phyloP scores from a whole-genome alignment of 176 grass and related monocot genomes.

The Ensete ventricosum region DNA sequence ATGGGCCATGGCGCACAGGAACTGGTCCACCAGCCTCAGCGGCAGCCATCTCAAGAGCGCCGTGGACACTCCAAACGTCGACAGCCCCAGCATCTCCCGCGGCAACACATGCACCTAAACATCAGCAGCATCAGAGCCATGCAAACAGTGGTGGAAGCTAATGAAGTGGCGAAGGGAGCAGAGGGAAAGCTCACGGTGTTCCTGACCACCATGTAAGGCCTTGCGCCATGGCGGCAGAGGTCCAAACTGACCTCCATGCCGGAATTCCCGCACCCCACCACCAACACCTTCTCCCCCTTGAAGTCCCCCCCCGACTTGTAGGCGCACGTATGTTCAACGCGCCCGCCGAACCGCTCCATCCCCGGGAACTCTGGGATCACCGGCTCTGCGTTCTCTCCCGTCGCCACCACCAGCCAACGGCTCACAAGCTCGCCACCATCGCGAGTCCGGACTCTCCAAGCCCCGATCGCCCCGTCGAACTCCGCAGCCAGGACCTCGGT shows the following conservation, averaged over 20 bases:
- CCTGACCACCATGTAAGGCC: constrained; percentile 68
- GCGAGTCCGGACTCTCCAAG: constrained; percentile 44
- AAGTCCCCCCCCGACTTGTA: constrained; percentile 81
- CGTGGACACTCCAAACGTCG: constrained; percentile 82
- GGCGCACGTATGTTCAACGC: constrained; percentile 52
- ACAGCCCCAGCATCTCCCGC: constrained; percentile 69
- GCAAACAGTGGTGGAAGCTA: neutral
- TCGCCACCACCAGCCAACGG: constrained; percentile 78
- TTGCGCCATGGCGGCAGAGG: constrained; percentile 60
- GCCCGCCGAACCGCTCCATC: constrained; percentile 32
- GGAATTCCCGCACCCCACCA: constrained; percentile 90
- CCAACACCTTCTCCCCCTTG: constrained; percentile 61
- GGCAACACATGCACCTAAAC: constrained; percentile 77
- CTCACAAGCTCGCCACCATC: constrained; percentile 36
- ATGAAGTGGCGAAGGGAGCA: too few species aligned
- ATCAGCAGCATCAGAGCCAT: neutral
- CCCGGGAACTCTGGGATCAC: constrained; percentile 36
- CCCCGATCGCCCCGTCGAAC: constrained; percentile 34
- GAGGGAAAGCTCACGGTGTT: constrained; percentile 48
- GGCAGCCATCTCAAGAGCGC: constrained; percentile 54
- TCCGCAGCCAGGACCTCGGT: constrained; percentile 45
- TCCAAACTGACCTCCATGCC: constrained; percentile 99
- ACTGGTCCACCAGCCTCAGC: constrained; percentile 48
- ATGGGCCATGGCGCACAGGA: constrained; percentile 51
- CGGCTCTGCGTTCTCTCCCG: constrained; percentile 90